A percentile compares a stretch with the other conserved stretches of the same genome.
Evolutionary conservation across 495 filamentous ascomycete species (phyloP).

Genomic region (Penicillium diatomitis): DNA sequence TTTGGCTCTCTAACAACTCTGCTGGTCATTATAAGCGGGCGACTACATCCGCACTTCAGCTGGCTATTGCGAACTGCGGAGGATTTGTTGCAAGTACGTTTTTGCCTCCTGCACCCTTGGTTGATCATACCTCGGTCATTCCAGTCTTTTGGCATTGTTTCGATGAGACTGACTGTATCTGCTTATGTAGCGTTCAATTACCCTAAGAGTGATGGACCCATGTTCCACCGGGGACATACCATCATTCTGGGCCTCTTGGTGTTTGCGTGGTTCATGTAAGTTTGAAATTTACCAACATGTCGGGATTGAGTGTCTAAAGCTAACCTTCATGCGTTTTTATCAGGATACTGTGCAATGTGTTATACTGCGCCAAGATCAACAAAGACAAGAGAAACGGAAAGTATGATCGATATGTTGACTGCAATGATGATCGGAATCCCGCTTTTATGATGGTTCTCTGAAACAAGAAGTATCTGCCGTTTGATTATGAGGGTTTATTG

Average conservation of each 20-base stretch:
- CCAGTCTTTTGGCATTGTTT: too few species aligned
- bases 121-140: too few species aligned
- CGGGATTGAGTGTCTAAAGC: too few species aligned
- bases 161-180: conserved; percentile 9
- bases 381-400: conserved; percentile 54
- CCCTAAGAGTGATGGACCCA: conserved; percentile 39
- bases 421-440: conserved; percentile 58
- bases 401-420: conserved; percentile 48
- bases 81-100: conserved; percentile 49
- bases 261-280: conserved; percentile 58
- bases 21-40: conserved; percentile 55
- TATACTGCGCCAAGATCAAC: conserved; percentile 60
- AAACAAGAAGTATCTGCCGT: not conserved
- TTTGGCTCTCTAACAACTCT: conserved; percentile 51
- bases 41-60: conserved; percentile 44
- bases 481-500: not conserved
- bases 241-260: conserved; percentile 49
- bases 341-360: conserved; percentile 53
- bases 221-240: conserved; percentile 46
- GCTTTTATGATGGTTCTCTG: conserved; percentile 54
- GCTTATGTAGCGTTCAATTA: conserved; percentile 47
- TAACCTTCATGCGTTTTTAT: not conserved
- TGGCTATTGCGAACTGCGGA: conserved; percentile 47
- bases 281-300: conserved; percentile 1
- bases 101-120: too few species aligned